Evolutionary conservation across 495 filamentous ascomycete species (phyloP), one percentile per base, ranked within the genome.

Genomic region (Glutinoglossum americanum): DNA sequence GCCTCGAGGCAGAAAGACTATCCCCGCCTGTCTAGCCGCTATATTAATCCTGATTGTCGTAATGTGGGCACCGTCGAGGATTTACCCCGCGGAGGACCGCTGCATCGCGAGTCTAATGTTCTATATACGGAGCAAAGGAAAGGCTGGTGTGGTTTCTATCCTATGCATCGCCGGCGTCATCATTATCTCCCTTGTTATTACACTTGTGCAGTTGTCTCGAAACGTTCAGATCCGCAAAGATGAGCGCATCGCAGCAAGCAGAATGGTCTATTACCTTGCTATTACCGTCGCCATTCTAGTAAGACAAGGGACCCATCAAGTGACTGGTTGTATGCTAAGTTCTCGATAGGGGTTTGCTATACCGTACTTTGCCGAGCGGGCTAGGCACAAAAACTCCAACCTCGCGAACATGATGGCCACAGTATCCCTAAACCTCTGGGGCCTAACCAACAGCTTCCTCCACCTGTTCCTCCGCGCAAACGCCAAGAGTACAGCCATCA

Each of bases 1-100:
- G 44, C 55, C 64, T 49, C 65, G 65, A 55, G 64, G 62, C 25
- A 64, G 64, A 61, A 63, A 62, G 27, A 60, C 59, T 27, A 56
- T 67, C 15, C 61, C 60, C 10, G 64, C 66, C 48, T 70, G 64
- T 45, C 55, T 60, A 30, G 61, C 26, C 25, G 60, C 60, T 23
- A 55, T 70, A 8, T 8, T 67, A 3, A 28, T 68, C 15, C 54
- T 68, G 57, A 49, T 65, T 28, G 32, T 67, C 28, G 57, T 57
- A 49, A 58, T 1, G 65, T 82, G 8, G 79, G 80, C 63, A 44
- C 54, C 1, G 75, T 73, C 48, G 76, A 82, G 61, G 83, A 84
- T 26, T 76, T 87, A 1, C 74, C 75, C 5, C 60, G 71, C 72
- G 30, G 80, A 66, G 57, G 60, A 72, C 56, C 41, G n/a, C 26